Evolutionary conservation across 257 asterid genomes (phyloP).

Genomic region (Rubia yunnanensis): DNA sequence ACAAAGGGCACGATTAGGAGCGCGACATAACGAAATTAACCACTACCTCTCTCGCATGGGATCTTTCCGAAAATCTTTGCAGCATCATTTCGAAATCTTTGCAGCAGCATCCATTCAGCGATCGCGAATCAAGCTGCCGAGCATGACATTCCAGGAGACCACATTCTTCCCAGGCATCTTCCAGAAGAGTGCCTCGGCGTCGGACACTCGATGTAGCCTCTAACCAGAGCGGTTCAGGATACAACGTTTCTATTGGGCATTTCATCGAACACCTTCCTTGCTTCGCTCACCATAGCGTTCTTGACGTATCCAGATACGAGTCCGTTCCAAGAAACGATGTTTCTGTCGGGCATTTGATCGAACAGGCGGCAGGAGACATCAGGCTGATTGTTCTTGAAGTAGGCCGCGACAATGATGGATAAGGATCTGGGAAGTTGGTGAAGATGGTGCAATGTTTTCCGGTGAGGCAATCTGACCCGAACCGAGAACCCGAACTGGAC

Average conservation of each 20-base stretch:
- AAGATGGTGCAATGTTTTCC: no score
- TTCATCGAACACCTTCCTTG: constrained; percentile 45
- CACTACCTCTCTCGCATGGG: constrained; percentile 15
- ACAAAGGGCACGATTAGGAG: constrained; percentile 21
- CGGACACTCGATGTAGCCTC: constrained; percentile 50
- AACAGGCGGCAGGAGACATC: constrained; percentile 39
- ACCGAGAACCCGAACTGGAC: no score
- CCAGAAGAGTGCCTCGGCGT: constrained; percentile 54
- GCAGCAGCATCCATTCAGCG: constrained; percentile 43
- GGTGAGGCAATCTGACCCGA: no score
- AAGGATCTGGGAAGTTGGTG: no score
- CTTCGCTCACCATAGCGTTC: constrained; percentile 56
- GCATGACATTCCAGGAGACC: constrained; percentile 69
- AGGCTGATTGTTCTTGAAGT: constrained; percentile 44
- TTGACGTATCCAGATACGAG: constrained; percentile 56
- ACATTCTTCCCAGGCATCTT: constrained; percentile 66
- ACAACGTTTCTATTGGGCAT: constrained; percentile 60
- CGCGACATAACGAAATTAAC: neutral
- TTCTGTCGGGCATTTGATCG: constrained; percentile 54
- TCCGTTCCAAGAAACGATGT: constrained; percentile 71
- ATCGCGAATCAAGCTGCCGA: constrained; percentile 51
- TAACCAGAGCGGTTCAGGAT: constrained; percentile 65
- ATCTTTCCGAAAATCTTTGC: constrained; percentile 39
- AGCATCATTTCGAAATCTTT: constrained; percentile 45
- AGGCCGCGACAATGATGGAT: constrained; percentile 58